Percentiles rank a stretch among this genome's conserved stretches.
Evolutionary conservation across 2,329 filamentous ascomycete genomes (phyloP).

Genomic region (Zymoseptoria tritici): DNA sequence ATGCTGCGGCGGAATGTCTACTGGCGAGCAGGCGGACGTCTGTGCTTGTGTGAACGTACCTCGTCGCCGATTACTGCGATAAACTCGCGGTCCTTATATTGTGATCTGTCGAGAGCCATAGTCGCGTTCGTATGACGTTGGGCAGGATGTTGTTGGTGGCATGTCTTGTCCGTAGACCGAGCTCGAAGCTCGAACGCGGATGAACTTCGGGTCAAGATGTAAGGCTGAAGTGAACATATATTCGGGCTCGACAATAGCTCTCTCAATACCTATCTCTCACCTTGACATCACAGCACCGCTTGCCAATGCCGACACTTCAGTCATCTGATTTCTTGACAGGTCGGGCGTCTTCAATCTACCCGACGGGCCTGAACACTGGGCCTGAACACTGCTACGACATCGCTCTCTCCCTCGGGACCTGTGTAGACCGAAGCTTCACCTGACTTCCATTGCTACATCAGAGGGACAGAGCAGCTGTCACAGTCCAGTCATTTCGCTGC

Average conservation of each 20-base stretch:
- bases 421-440: too few relatives aligned
- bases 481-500: too few relatives aligned
- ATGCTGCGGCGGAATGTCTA: slow-evolving; percentile 13
- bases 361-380: too few relatives aligned
- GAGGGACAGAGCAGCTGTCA: too few relatives aligned
- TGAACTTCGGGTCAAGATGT: neutral
- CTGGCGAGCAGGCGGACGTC: neutral
- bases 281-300: too few relatives aligned
- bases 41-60: slow-evolving; percentile 41
- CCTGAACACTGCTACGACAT: too few relatives aligned
- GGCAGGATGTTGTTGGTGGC: neutral
- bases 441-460: too few relatives aligned
- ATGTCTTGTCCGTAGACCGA: neutral
- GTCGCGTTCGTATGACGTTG: neutral
- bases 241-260: neutral
- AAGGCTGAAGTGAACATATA: neutral
- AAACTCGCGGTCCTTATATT: slow-evolving; percentile 80
- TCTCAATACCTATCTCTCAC: neutral
- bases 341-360: too few relatives aligned
- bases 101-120: slow-evolving; percentile 54
- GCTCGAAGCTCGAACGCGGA: slow-evolving; percentile 1
- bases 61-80: slow-evolving; percentile 97
- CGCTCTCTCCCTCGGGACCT: too few relatives aligned
- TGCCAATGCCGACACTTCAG: too few relatives aligned
- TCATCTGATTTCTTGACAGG: too few relatives aligned